Evolutionary conservation across 805 yeast species (phyloP).

Genomic region (Myxozyma neotropica): DNA sequence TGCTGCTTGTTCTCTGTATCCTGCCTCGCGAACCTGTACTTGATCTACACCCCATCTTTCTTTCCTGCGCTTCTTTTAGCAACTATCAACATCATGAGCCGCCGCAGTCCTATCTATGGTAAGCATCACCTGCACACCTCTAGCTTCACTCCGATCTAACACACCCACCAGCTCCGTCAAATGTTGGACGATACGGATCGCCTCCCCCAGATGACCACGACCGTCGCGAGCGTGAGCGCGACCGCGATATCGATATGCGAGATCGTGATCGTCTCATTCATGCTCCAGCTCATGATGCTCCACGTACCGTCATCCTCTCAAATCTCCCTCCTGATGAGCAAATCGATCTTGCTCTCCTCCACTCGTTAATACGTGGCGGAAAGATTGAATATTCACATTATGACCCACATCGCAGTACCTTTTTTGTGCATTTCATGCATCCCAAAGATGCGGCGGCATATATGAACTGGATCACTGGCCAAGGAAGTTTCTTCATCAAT

Average conservation of each 20-base stretch:
- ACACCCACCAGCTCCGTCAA: no score
- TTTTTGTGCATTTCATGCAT: conserved; percentile 25
- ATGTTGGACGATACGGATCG: no score
- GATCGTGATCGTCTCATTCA: not conserved
- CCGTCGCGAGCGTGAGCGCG: not conserved
- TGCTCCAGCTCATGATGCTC: conserved; percentile 3
- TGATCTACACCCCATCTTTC: not conserved
- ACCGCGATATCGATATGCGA: not conserved
- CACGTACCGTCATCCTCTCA: conserved; percentile 26
- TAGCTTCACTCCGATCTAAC: no score
- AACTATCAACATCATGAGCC: not conserved
- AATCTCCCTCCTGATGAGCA: conserved; percentile 29
- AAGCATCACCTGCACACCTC: no score
- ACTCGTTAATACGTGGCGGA: conserved; percentile 30
- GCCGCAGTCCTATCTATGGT: no score
- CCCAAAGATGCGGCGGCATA: conserved; percentile 22
- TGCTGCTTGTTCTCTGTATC: not conserved
- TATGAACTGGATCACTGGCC: conserved; percentile 20
- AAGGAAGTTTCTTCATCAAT: conserved; percentile 23
- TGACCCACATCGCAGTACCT: conserved; percentile 23
- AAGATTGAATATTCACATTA: conserved; percentile 28
- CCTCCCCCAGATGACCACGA: not conserved
- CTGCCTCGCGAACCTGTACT: not conserved
- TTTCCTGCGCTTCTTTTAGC: no score
- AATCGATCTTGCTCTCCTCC: conserved; percentile 30